phyloP scores from a whole-genome alignment of 768 basidiomycete species.

The Tephrocybe sp. region DNA sequence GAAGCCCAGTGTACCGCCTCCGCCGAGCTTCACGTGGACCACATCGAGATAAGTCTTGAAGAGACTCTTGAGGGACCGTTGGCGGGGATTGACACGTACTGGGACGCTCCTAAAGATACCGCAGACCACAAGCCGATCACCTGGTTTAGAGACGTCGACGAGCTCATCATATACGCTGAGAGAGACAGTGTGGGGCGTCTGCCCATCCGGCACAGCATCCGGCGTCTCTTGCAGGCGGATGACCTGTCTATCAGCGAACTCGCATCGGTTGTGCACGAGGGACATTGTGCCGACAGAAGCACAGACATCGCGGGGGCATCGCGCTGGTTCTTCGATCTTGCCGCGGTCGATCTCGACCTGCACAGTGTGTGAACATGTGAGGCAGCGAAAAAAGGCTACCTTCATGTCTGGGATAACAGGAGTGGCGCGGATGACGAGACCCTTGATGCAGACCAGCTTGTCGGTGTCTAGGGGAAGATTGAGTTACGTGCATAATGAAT shows the following conservation, averaged over 20 bases:
- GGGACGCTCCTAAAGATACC: conserved; percentile 96
- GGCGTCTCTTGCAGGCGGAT: conserved; percentile 97
- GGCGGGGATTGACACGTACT: conserved; percentile 91
- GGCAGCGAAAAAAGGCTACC: conserved; percentile 96
- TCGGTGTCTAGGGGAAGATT: conserved; percentile 75
- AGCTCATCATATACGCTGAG: conserved; percentile 98
- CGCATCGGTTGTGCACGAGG: conserved; percentile 94
- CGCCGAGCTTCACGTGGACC: conserved; percentile 83
- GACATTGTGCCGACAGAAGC: conserved; percentile 87
- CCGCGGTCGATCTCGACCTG: conserved; percentile 98
- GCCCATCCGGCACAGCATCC: conserved; percentile 96
- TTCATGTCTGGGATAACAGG: conserved; percentile 99
- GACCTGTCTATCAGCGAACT: conserved; percentile 95
- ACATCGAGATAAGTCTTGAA: conserved; percentile 99
- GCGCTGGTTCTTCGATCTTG: conserved; percentile 89
- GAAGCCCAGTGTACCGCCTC: conserved; percentile 68
- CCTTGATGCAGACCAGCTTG: conserved; percentile 94
- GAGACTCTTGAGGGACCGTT: conserved; percentile 88
- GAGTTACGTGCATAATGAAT: background rate
- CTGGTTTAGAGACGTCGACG: conserved; percentile 94
- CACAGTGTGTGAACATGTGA: conserved; percentile 94
- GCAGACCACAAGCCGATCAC: conserved; percentile 86
- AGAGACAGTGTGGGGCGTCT: conserved; percentile 97
- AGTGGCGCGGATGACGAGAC: conserved; percentile 95
- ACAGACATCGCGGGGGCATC: conserved; percentile 94